phyloP scores from a whole-genome alignment of 768 basidiomycete species.

The Termitomyces sp. region DNA sequence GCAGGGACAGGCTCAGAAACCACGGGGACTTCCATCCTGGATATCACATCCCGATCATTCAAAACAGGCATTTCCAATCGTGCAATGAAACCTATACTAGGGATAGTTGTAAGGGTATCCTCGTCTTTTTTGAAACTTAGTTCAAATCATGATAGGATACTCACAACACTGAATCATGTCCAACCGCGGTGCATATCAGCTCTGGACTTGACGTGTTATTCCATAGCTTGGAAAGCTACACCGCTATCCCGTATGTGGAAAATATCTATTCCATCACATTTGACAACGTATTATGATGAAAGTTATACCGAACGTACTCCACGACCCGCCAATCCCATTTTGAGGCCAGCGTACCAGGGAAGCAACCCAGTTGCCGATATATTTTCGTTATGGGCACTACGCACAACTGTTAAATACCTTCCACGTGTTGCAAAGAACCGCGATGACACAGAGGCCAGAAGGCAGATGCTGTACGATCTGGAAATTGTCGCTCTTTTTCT shows the following conservation, averaged over 20 bases:
- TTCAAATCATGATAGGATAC: conserved; percentile 50
- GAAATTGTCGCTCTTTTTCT: not conserved
- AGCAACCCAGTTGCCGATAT: conserved; percentile 94
- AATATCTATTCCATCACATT: conserved; percentile 5
- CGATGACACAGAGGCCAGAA: conserved; percentile 78
- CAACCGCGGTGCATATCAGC: conserved; percentile 89
- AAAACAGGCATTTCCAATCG: conserved; percentile 96
- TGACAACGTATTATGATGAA: not conserved
- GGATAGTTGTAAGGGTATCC: conserved; percentile 54
- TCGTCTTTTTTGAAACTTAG: not conserved
- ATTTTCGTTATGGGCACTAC: conserved; percentile 92
- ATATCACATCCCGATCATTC: conserved; percentile 88
- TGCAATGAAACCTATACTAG: conserved; percentile 86
- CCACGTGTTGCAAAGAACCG: conserved; percentile 81
- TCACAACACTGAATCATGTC: conserved; percentile 87
- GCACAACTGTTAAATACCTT: conserved; percentile 83
- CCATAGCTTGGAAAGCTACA: conserved; percentile 94
- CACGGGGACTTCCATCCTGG: conserved; percentile 91
- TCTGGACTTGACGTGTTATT: conserved; percentile 95
- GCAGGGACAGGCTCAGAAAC: conserved; percentile 94
- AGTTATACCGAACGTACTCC: conserved; percentile 92
- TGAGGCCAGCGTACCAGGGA: conserved; percentile 91
- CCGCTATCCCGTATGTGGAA: conserved; percentile 82
- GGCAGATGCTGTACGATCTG: conserved; percentile 76
- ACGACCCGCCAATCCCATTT: conserved; percentile 84